Evolutionary conservation across 305 asterid genomes (phyloP).

Genomic region (Fraxinus floribunda): DNA sequence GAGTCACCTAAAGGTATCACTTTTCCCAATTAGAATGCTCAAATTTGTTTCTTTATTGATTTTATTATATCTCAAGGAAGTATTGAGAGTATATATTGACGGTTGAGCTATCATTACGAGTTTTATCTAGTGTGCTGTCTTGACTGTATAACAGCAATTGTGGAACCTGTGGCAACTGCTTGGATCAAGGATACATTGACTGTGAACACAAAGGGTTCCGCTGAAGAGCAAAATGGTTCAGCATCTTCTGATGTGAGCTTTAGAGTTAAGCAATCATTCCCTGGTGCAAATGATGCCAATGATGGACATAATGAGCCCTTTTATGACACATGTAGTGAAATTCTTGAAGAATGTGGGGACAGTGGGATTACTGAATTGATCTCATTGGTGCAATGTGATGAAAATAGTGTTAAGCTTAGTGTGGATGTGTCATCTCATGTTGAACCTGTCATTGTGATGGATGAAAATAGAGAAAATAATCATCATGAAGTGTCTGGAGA

Average conservation of each 20-base stretch:
- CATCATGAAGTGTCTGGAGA: conserved; percentile 23
- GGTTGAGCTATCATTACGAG: neutral
- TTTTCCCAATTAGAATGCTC: conserved; percentile 12
- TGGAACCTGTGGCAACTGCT: conserved; percentile 25
- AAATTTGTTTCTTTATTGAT: conserved; percentile 3
- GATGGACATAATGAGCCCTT: conserved; percentile 12
- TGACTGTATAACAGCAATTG: conserved; percentile 24
- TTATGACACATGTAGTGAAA: conserved; percentile 16
- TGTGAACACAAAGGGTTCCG: conserved; percentile 20
- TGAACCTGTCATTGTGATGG: conserved; percentile 28
- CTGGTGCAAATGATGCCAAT: conserved; percentile 17
- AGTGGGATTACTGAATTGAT: conserved; percentile 18
- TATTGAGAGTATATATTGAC: neutral
- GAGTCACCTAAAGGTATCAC: conserved; percentile 46
- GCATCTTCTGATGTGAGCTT: conserved; percentile 15
- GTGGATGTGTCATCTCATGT: conserved; percentile 21
- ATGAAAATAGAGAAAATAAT: conserved; percentile 23
- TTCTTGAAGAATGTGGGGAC: conserved; percentile 23
- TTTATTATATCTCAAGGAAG: neutral
- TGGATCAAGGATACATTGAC: conserved; percentile 16
- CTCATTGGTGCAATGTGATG: conserved; percentile 21
- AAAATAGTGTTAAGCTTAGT: conserved; percentile 16
- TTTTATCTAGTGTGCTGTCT: conserved; percentile 4
- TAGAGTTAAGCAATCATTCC: conserved; percentile 26
- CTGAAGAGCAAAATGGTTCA: conserved; percentile 33